These are phyloP conservation scores for Neocatenulostroma microsporum DNA, from an alignment of 2,329 filamentous ascomycete genomes.

Conservation along the genomic window DNA sequence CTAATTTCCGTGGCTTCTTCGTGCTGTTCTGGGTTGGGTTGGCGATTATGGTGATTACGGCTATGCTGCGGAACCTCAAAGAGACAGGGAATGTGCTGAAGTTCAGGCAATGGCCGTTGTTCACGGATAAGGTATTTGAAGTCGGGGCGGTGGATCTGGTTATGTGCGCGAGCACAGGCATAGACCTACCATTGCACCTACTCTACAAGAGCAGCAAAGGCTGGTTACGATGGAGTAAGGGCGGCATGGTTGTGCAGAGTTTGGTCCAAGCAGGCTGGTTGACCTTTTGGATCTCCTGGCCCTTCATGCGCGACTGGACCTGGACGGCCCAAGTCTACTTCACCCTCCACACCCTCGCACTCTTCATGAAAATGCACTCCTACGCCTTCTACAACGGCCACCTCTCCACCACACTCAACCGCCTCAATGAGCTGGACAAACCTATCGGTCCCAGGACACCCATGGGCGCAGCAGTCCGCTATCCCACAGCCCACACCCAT, in stretches of 20 bases:
- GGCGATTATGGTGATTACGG: conserved; percentile 92
- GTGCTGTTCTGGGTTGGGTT: conserved; percentile 96
- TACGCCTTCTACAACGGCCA: conserved; percentile 98
- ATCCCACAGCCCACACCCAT: conserved; percentile 44
- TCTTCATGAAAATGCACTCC: conserved; percentile 99
- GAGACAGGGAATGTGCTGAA: conserved; percentile 83
- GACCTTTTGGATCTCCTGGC: conserved; percentile 64
- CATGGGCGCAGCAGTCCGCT: conserved; percentile 57
- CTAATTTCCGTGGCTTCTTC: conserved; percentile 95
- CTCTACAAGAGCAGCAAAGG: conserved; percentile 52
- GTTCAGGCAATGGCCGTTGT: conserved; percentile 78
- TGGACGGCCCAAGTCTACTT: conserved; percentile 98
- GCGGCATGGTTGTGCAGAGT: conserved; percentile 77
- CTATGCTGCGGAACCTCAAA: conserved; percentile 86
- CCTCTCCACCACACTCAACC: conserved; percentile 75
- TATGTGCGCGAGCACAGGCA: conserved; percentile 70
- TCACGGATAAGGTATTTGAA: conserved; percentile 83
- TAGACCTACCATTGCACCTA: conserved; percentile 66
- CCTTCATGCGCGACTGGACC: conserved; percentile 80
- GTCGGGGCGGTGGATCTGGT: conserved; percentile 72
- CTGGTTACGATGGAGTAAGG: conserved; percentile 62
- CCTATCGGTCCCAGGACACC: conserved; percentile 44
- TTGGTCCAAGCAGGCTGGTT: conserved; percentile 75
- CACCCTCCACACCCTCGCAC: conserved; percentile 77
- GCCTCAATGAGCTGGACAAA: conserved; percentile 69